Evolutionary conservation across 805 yeast genomes (phyloP), one percentile per base, ranked within the genome.

Genomic region (Candida khao-thaluensis): DNA sequence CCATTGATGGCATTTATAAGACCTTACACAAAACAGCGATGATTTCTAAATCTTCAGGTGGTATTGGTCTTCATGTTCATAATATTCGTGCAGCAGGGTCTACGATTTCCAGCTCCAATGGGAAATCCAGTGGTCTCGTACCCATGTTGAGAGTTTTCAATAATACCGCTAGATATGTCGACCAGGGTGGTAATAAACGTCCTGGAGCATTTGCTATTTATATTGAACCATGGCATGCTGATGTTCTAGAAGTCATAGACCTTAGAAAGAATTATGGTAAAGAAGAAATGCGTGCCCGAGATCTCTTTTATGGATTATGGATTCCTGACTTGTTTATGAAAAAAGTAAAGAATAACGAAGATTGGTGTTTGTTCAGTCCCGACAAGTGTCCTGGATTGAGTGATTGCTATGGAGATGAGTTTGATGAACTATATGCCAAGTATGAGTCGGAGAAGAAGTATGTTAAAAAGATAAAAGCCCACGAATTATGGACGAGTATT

Each of bases 81-180:
- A 85, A 90, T 66, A 83, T 91, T 40, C 79, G 98, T 54, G 76
- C 93, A 5, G 73, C 82, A 12, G 98, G 97, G 7, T 76, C 96
- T 1, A 81, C 82, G 59, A 89, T 91, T 50, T 83, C 95, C 17
- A 95, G 96, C 41, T 82, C 97, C 6, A 87, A 87, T 58, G 99
- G 98, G 38, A 79, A 85, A 8, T 88, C 97, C 2, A 87, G 82
- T 52, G 99, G 99, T 26, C 66, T 91, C 35, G 82, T 90, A 29
- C 99, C 99, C n/a, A 89, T 91, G 97, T 69, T 91, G 18, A 79
- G 95, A 51, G 98, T 91, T 7, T 91, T 82, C 69, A 91, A 91
- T 70, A 85, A 88, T 65, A 89, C 98, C 17, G 98, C 99, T 14
- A 78, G 96, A 52, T 91, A 90, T 56, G 98, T 91, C 29, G 98